phyloP scores from a whole-genome alignment of 2,329 filamentous ascomycete species.

The Cytospora chrysosperma region DNA sequence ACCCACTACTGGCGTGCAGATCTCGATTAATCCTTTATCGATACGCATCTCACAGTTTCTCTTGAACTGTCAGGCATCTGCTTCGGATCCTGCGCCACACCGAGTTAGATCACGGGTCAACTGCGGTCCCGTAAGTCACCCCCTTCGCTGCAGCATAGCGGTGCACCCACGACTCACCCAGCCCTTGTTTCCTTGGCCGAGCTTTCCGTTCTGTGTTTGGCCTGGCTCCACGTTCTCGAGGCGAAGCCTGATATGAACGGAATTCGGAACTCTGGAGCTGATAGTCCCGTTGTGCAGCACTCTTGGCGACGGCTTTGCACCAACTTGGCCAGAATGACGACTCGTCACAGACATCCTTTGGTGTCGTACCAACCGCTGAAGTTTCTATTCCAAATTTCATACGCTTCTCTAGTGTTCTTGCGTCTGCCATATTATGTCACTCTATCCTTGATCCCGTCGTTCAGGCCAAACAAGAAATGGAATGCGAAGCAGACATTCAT shows the following conservation, averaged over 20 bases:
- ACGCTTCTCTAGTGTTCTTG: background rate
- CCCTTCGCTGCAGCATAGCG: background rate
- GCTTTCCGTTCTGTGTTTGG: too few relatives aligned
- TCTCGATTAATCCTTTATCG: background rate
- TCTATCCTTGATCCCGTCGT: conserved; percentile 7
- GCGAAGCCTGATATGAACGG: too few relatives aligned
- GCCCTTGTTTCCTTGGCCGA: too few relatives aligned
- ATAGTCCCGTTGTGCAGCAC: background rate
- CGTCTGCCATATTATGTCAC: conserved; percentile 17
- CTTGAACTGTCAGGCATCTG: background rate
- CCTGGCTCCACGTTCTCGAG: too few relatives aligned
- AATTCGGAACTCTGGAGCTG: background rate
- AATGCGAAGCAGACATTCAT: conserved; percentile 23
- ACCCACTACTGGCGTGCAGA: background rate
- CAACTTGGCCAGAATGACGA: background rate
- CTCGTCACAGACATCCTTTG: conserved; percentile 6
- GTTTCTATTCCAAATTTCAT: conserved; percentile 15
- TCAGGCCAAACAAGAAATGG: conserved; percentile 19
- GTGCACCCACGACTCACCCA: too few relatives aligned
- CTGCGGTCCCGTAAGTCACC: background rate
- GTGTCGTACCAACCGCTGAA: conserved; percentile 21
- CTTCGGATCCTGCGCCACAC: background rate
- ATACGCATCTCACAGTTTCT: background rate
- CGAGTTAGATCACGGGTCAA: background rate
- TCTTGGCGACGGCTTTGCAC: background rate